These are phyloP conservation scores for Pythium myriotylum DNA, from an alignment of 352 stramenopile species.

Conservation along the genomic window DNA sequence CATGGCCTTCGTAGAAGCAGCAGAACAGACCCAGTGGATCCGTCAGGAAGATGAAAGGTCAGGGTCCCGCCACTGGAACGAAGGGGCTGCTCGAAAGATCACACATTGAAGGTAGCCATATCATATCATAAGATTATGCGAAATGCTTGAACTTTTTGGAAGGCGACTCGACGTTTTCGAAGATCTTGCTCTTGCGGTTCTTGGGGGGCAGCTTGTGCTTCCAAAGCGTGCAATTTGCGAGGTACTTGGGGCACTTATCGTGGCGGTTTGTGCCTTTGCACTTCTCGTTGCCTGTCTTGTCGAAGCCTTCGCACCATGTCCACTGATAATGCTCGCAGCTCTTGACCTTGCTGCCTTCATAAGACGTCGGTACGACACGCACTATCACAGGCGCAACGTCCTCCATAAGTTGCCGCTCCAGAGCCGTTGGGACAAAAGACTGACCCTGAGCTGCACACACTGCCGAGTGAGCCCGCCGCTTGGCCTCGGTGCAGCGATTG, in stretches of 20 bases:
- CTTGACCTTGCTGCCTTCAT: constrained; percentile 81
- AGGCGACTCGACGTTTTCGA: constrained; percentile 78
- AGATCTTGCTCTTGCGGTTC: constrained; percentile 74
- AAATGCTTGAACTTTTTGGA: constrained; percentile 87
- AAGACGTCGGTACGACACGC: constrained; percentile 64
- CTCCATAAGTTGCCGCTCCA: constrained; percentile 75
- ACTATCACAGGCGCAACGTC: constrained; percentile 79
- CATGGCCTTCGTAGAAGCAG: constrained; percentile 13
- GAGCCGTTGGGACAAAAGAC: constrained; percentile 43
- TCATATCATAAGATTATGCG: constrained; percentile 37
- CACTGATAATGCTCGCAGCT: constrained; percentile 87
- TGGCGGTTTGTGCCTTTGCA: constrained; percentile 84
- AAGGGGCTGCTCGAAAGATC: not conserved
- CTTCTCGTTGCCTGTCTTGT: constrained; percentile 85
- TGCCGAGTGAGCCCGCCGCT: constrained; percentile 63
- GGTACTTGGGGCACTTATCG: constrained; percentile 86
- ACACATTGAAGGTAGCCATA: constrained; percentile 14
- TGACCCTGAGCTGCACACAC: constrained; percentile 58
- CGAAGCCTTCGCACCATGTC: constrained; percentile 87
- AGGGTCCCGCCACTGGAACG: not conserved
- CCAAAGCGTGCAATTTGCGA: constrained; percentile 86
- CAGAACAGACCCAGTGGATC: too few species aligned
- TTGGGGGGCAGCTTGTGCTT: constrained; percentile 88
- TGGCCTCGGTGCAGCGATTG: constrained; percentile 82
- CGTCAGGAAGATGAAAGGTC: not conserved